Evolutionary conservation across 1,284 basidiomycete species (phyloP), one percentile per base, ranked within the genome.

Genomic region (Sanguinoderma infundibulare): DNA sequence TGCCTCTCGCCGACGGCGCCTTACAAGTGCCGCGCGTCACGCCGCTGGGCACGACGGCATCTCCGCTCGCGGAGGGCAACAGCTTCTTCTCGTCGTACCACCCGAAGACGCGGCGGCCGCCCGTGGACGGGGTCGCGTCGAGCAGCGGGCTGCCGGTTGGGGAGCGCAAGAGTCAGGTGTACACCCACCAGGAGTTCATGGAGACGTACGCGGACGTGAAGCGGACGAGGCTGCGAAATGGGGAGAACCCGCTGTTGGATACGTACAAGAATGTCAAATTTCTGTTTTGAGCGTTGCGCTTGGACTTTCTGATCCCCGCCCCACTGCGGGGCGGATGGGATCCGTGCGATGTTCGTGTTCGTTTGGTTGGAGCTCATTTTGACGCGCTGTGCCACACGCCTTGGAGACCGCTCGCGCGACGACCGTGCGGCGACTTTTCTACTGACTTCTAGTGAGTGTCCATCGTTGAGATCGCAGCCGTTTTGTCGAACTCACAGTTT

Each of bases 261-360:
- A 93, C 88, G 73, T 97, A 97, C 73, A 86, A 90, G 73, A 97
- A 97, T 78, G 94, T 95, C 65, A 94, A 94, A 72, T 89, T 94
- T 72, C 77, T 94, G 67, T 94, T 94, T 66, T 93, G 73, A 83
- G 52, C 5, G 17, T 22, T 46, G 5, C n/a, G 14, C n/a, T 20
- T 28, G 24, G 5, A 7, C 20, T n/a, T n/a, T n/a, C n/a, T n/a
- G n/a, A n/a, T n/a, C n/a, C n/a, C n/a, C n/a, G n/a, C n/a, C n/a
- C n/a, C n/a, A n/a, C n/a, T n/a, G n/a, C n/a, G n/a, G n/a, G n/a
- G n/a, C n/a, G n/a, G n/a, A n/a, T n/a, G n/a, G n/a, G n/a, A n/a
- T n/a, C n/a, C n/a, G n/a, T n/a, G n/a, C n/a, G n/a, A n/a, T 7
- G 26, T 1, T 26, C 28, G 28, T 47, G 44, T 17, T 4, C 15